phyloP scores from a whole-genome alignment of 768 basidiomycete genomes.

The Suillus spraguei region DNA sequence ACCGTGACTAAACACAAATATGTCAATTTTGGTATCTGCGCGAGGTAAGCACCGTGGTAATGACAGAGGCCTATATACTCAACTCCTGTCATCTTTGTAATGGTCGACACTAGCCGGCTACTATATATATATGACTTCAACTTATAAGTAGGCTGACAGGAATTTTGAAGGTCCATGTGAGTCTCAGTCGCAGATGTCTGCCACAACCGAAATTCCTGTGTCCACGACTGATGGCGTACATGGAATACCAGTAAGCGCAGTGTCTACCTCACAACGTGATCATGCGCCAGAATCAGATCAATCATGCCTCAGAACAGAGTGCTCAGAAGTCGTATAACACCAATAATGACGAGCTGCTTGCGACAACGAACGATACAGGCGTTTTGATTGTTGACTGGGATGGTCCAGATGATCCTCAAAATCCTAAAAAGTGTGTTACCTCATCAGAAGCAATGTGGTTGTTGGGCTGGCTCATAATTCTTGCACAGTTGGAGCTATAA shows the following conservation, averaged over 20 bases:
- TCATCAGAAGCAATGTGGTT: background rate
- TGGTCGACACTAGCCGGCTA: background rate
- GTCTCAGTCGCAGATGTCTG: background rate
- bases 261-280: background rate
- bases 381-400: conserved; percentile 1
- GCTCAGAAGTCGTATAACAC: background rate
- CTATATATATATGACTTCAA: too few relatives aligned
- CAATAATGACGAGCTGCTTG: background rate
- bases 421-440: conserved; percentile 1
- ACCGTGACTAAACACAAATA: too few relatives aligned
- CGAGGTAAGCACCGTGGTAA: too few relatives aligned
- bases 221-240: background rate
- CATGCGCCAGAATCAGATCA: background rate
- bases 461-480: background rate
- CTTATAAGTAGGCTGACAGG: background rate
- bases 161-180: background rate
- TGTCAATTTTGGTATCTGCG: too few relatives aligned
- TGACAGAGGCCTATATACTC: background rate
- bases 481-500: conserved; percentile 53
- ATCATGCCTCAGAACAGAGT: background rate
- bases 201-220: background rate
- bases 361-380: background rate
- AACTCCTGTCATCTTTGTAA: background rate
- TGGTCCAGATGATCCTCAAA: background rate
- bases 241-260: background rate